Conservation (phyloP, 768 basidiomycete genomes). For the Suillus lakei region DNA sequence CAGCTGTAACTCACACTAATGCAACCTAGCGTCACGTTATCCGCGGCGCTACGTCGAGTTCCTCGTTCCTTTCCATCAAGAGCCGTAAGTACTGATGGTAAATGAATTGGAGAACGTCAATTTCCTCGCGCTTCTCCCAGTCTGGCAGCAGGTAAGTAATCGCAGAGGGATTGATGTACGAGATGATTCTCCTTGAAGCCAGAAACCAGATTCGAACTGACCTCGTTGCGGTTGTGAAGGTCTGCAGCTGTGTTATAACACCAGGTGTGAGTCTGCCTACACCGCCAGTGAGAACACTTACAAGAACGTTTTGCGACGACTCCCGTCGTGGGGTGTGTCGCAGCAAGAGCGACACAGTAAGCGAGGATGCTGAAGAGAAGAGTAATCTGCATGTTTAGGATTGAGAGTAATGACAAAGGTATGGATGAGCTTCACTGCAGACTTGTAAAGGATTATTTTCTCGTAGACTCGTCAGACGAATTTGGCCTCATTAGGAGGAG, state of each 20-base stretch:
- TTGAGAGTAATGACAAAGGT: neutral
- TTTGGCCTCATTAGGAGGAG: too few species aligned
- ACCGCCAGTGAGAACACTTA: neutral
- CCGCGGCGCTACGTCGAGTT: neutral
- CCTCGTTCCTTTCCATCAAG: neutral
- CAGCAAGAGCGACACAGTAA: neutral
- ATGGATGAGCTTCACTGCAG: too few species aligned
- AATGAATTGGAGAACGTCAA: neutral
- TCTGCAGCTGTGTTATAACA: neutral
- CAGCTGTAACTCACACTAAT: neutral
- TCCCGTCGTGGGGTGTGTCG: neutral
- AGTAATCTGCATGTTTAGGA: neutral
- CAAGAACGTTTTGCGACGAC: neutral
- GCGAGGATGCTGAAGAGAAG: neutral
- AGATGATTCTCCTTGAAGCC: neutral
- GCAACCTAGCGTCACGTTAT: neutral
- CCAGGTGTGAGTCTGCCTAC: neutral
- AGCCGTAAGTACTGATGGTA: neutral
- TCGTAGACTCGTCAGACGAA: too few species aligned
- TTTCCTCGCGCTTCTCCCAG: neutral
- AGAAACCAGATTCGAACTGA: neutral
- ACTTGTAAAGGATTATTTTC: too few species aligned
- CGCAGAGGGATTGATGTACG: neutral
- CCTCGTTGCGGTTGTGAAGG: neutral
- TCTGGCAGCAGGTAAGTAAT: neutral